Evolutionary conservation across 768 basidiomycete species (phyloP), one percentile per base, ranked within the genome.

Genomic region (Suillus bovinus): DNA sequence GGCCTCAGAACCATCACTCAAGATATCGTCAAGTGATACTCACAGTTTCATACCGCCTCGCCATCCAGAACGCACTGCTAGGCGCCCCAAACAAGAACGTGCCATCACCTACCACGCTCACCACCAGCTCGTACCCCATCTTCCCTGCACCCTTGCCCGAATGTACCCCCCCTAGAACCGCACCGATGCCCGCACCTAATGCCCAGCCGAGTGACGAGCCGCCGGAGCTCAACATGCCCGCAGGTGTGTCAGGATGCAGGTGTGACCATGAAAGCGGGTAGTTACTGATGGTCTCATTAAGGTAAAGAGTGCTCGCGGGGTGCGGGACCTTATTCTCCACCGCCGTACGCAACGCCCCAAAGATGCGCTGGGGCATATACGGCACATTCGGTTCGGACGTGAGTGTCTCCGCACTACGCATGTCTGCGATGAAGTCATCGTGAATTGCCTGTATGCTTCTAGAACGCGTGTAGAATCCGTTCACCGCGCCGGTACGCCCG

Each of bases 141-240:
- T 64, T 63, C 13, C 59, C 52, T 16, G 72, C 64, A 7, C 58
- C 66, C 36, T 67, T 70, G 44, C 64, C 65, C 3, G 70, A 69
- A 31, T 58, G 65, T 20, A 71, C 65, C 4, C 74, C 79, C 1
- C 82, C 88, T 6, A 90, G 66, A 50, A 76, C 69, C 1, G 83
- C 82, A 3, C 90, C 89, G 5, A 91, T 74, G 4, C 86, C 83
- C 0, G 84, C 88, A 47, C 86, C 89, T 4, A 90, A 73, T 3
- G 80, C 82, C 86, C 87, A 91, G 0, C 89, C 90, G 39, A 91
- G 77, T 10, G 86, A 84, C 1, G 86, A 84, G 5, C 84, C 89
- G 3, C 89, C 89, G 13, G 85, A 86, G 14, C 79, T 70, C 16
- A 89, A 63, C 54, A 86, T 71, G 54, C 76, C 78, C 1, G 86